These are phyloP conservation scores for Apiotrichum mycotoxinovorans DNA, from an alignment of 1,284 basidiomycete genomes.

Conservation along the genomic window DNA sequence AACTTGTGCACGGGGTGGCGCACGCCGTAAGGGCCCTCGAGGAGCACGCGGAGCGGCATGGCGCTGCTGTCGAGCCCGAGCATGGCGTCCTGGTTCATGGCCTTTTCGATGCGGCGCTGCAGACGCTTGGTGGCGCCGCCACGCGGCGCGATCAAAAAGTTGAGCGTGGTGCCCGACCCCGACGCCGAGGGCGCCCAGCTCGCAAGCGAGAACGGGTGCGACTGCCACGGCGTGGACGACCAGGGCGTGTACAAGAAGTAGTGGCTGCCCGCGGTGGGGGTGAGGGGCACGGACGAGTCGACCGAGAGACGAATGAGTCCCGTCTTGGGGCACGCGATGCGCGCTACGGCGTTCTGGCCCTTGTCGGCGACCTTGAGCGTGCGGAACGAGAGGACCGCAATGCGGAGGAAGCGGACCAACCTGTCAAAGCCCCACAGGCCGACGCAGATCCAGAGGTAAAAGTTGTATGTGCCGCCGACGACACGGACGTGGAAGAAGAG, in stretches of 20 bases:
- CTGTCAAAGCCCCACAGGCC: slow-evolving; percentile 35
- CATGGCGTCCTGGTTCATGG: background rate
- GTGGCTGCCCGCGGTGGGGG: slow-evolving; percentile 27
- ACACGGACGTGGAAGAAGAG: slow-evolving; percentile 27
- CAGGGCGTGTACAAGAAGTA: slow-evolving; percentile 34
- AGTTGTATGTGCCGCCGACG: slow-evolving; percentile 16
- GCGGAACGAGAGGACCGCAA: slow-evolving; percentile 24
- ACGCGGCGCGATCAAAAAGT: slow-evolving; percentile 30
- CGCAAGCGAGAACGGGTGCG: slow-evolving; percentile 36
- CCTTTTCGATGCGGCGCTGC: background rate
- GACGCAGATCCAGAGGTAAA: slow-evolving; percentile 27
- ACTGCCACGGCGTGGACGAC: slow-evolving; percentile 30
- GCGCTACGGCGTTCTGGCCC: slow-evolving; percentile 18
- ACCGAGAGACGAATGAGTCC: slow-evolving; percentile 31
- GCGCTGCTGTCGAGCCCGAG: background rate
- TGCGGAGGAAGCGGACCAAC: slow-evolving; percentile 24
- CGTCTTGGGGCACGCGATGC: slow-evolving; percentile 12
- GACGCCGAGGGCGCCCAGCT: background rate
- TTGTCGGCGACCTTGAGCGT: background rate
- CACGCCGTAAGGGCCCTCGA: slow-evolving; percentile 40
- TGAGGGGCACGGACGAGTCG: slow-evolving; percentile 18
- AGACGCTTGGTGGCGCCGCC: slow-evolving; percentile 22
- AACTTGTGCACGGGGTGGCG: slow-evolving; percentile 20
- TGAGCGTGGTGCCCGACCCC: slow-evolving; percentile 14
- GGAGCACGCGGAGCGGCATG: slow-evolving; percentile 15